Base-by-base conservation (phyloP, 2,329 filamentous ascomycete species). In the Penicillium sp. region DNA sequence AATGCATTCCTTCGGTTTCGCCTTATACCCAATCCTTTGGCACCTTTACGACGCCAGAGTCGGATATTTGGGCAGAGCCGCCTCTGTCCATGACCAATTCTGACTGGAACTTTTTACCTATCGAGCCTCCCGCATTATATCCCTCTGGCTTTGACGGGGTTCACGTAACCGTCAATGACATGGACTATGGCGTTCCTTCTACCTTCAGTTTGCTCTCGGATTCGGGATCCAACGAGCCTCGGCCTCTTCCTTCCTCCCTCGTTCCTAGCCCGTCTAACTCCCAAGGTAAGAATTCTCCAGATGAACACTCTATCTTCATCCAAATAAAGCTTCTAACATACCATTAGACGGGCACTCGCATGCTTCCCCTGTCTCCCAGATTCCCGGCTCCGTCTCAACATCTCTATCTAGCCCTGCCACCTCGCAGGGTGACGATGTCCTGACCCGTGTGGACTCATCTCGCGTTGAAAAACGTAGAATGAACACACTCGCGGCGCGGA, bases 401-500 rank as follows among this genome's bases (percentile, higher is more conserved):
- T 66, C 67, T 63, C 53, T 56, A 4, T 58, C 67, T 7, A 70
- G 68, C 35, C 66, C 68, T 54, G 44, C 63, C 9, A 66, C 56
- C 3, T 70, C 68, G 2, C 66, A 65, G 37, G 57, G 64, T 15
- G 67, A 70, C 13, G 62, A 65, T 12, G 35, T 13, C 10, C 24
- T 63, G 33, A 35, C 45, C 13, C 66, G 61, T 26, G 65, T 70
- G 35, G 66, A 68, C 17, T 61, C 68, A 5, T 69, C 68, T 40
- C 69, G 71, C 28, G 67, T 76, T 19, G 68, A 71, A 58, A 77
- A 76, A 54, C 75, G 75, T 26, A 72, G 71, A 55, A 67, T 75
- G 13, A 78, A 78, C 60, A 77, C 75, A 15, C 69, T 76, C 40
- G 75, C 75, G 45, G 75, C 75, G 49, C 73, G 75, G 19, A 68